Conservation (phyloP, 306 rosid species). For the Nissolia schottii region DNA sequence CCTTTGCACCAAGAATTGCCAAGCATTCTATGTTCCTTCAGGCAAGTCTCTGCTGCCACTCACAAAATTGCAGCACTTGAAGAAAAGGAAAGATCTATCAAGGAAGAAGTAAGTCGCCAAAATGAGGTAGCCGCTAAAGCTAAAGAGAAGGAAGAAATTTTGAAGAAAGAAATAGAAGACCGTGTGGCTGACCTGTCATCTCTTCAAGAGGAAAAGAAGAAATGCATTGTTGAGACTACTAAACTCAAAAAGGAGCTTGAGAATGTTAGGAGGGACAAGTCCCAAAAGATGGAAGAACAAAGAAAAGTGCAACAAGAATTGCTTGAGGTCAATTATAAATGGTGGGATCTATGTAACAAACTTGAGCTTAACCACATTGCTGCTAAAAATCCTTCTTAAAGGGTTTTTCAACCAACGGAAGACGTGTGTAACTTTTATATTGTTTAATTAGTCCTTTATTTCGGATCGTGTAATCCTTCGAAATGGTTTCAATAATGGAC, state of each 20-base stretch:
- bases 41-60: background rate
- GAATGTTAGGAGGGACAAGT: background rate
- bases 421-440: background rate
- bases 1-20: conserved; percentile 5
- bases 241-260: background rate
- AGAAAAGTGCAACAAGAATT: background rate
- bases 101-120: background rate
- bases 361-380: background rate
- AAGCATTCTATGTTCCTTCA: conserved; percentile 22
- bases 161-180: conserved; percentile 11
- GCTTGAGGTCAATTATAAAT: no score
- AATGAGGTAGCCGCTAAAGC: background rate
- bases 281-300: conserved; percentile 13
- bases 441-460: no score
- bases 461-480: no score
- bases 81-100: background rate
- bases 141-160: conserved; percentile 9
- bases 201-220: conserved; percentile 13
- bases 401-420: background rate
- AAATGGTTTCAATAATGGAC: no score
- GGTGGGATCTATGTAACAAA: conserved; percentile 9
- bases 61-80: background rate
- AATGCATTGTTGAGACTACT: background rate
- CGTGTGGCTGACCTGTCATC: background rate
- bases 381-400: background rate